A percentile compares a stretch with the other conserved stretches of the same genome.
Evolutionary conservation across 257 asterid species (phyloP).

Genomic region (Verbena officinalis): DNA sequence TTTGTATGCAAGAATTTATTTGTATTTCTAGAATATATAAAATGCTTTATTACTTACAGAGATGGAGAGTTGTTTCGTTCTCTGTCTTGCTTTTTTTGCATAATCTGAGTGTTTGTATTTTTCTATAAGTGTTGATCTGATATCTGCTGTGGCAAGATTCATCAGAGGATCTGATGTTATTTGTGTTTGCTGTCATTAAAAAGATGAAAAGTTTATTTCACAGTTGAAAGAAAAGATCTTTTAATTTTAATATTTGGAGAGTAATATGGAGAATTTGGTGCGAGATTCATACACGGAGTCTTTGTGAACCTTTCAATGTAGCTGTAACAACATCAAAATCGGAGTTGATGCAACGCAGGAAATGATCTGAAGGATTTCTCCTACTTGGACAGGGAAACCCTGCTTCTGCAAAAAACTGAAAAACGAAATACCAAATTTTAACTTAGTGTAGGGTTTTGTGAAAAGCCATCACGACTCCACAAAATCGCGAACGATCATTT

Average conservation of each 20-base stretch:
- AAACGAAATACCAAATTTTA: neutral
- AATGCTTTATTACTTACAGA: conserved; percentile 42
- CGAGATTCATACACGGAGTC: conserved; percentile 63
- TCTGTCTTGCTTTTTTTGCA: conserved; percentile 47
- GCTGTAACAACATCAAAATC: conserved; percentile 89
- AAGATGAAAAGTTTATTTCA: neutral
- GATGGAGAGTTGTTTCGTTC: conserved; percentile 51
- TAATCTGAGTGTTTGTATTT: conserved; percentile 71
- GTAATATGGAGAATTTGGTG: neutral
- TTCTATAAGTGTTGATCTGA: conserved; percentile 62
- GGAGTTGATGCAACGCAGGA: conserved; percentile 85
- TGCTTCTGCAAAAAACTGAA: conserved; percentile 92
- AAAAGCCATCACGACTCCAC: neutral
- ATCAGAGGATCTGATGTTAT: conserved; percentile 61
- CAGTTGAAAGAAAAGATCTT: neutral
- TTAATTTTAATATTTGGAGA: neutral
- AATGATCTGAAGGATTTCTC: conserved; percentile 96
- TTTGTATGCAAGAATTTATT: conserved; percentile 3
- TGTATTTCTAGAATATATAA: neutral
- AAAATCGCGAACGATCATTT: neutral
- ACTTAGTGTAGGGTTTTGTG: neutral
- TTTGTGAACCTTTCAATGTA: conserved; percentile 76
- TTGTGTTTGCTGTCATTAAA: conserved; percentile 50
- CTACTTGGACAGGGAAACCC: conserved; percentile 96
- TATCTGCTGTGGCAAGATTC: conserved; percentile 78